Evolutionary conservation across 169 alveolate species (phyloP), one percentile per base, ranked within the genome.

Genomic region (Plasmodium berghei): DNA sequence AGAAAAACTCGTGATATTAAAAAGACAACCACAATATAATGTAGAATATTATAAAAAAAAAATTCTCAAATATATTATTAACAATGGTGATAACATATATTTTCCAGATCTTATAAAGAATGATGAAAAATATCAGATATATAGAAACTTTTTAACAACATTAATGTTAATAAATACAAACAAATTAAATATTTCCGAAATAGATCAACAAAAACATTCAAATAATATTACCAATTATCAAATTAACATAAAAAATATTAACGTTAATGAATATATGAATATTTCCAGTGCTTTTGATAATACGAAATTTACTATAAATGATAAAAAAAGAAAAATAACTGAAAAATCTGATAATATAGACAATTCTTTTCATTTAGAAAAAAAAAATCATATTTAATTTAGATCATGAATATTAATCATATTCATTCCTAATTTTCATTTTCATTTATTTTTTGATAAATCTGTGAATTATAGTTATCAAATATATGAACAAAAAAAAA

Each of bases 101-200:
- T 69, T 80, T 9, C 12, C 72, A 0, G 42, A 80, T 16, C 80
- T 80, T 8, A 34, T 80, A 5, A 63, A 28, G 26, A 9, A 80
- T 18, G 66, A 69, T 45, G 90, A 80, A 8, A 49, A 58, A n/a
- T 80, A 66, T 46, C 59, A 80, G 54, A 69, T 64, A 22, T 80
- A 72, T 12, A 80, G 90, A 69, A 80, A 80, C 12, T 80, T 80
- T 18, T 45, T 80, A 52, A 80, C 90, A 6, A 66, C 72, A 20
- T 72, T 80, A 6, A 80, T 80, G 90, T 22, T 80, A 52, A 66
- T 80, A 34, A 80, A 80, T 59, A 55, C 80, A 40, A 42, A 64
- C 12, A 66, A 66, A 22, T 70, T 80, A 66, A 20, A 66, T n/a
- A 66, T 80, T 16, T 66, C 48, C 4, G 40, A 80, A 54, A 45